Evolutionary conservation across 164 flowering plant genomes (phyloP), one percentile per base, ranked within the genome.

Genomic region (Saururus chinensis): DNA sequence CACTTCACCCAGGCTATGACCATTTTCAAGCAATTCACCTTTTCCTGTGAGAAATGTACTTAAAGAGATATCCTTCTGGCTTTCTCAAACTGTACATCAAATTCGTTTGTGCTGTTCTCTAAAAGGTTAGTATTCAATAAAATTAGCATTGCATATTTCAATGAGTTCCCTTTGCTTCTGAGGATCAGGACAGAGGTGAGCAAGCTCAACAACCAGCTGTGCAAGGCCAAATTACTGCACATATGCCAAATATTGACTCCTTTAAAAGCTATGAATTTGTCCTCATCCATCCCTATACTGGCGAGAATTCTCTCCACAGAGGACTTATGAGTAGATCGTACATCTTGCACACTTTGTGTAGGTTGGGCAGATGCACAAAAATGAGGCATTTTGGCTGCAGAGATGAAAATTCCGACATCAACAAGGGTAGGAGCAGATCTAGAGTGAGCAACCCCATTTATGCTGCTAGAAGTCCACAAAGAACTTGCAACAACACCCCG

Each of bases 121-220:
- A 17, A 56, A 70, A 42, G 17, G 55, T 65, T 45, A 40, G 71
- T 76, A 66, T 69, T 76, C 55, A 69, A n/a, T 79, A 63, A 79
- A 53, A 63, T 75, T 75, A 40, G 79, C 74, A 74, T 82, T 86
- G 68, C 88, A 77, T 22, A 81, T 69, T 8, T 88, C 91, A 45
- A 90, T 37, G 17, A 90, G 85, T 67, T 85, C 95, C 69, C 67
- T 86, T 81, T 85, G 96, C 74, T 85, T 90, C 74, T 66, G 74
- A 60, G 81, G 21, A 77, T 93, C 87, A 66, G 97, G 98, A 23
- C 82, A 84, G 35, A 93, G 86, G 24, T 84, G 77, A 59, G 95
- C 96, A 72, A 93, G 74, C 59, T 93, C 97, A 71, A 74, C 75
- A 74, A 88, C 78, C 63, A 90, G 88, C 77, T 93, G 95, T 26